Evolutionary conservation across 2,329 filamentous ascomycete genomes (phyloP), one percentile per base, ranked within the genome.

Genomic region (Aspergillus ibericus): DNA sequence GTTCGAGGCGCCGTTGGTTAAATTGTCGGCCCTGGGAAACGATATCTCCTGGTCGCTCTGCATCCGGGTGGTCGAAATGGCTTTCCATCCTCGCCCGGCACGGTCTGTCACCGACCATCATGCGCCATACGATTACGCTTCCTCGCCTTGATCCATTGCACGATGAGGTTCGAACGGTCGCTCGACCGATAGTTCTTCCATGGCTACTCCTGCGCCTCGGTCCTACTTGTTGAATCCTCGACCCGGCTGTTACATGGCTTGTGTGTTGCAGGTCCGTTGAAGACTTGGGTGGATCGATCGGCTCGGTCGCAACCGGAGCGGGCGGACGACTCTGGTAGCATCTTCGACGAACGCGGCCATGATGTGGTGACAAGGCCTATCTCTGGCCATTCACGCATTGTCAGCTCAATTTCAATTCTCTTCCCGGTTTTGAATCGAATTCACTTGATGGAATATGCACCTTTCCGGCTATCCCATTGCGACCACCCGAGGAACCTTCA

Each of bases 251-350:
- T 47, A 22, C 60, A 40, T 44, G 42, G 44, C 35, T 34, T 44
- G 27, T 52, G 50, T 49, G 55, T 35, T 55, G 49, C 32, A 53
- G 36, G 47, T 46, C 47, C 32, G 35, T 10, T 34, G 55, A 38
- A 44, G 42, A 27, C 16, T 32, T 22, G 38, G 36, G 36, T 51
- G 42, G 44, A 29, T 44, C 27, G 47, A 53, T 44, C 42, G 49
- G 51, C 50, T 61, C 65, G 65, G 62, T 65, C 63, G 64, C 65
- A 66, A 63, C 57, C 58, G 59, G 55, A 53, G 47, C 20, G 51
- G 53, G 59, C 51, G 54, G 36, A 38, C n/a, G 29, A 7, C 20
- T 53, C 36, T 42, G 46, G 54, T 36, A 44, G 46, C 40, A 46
- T 49, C 47, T 44, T 65, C 55, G 60, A 66, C 64, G 61, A 62